These are phyloP conservation scores for Calonectria pauciramosa DNA, from an alignment of 2,329 filamentous ascomycete species.

Conservation along the genomic window DNA sequence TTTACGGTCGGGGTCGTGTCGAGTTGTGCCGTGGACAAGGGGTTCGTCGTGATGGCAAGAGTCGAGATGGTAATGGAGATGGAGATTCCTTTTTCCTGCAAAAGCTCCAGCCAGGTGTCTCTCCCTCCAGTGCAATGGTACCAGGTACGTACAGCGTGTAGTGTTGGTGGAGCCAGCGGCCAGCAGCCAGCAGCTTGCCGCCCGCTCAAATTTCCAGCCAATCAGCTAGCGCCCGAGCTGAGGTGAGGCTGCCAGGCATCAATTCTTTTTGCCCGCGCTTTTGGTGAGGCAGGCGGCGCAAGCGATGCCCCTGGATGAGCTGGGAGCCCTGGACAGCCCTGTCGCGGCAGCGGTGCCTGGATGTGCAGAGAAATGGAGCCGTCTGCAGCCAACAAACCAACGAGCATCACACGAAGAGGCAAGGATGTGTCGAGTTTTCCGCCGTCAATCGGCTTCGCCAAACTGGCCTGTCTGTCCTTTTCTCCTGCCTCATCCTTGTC, in stretches of 20 bases:
- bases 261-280: slow-evolving; percentile 30
- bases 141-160: neutral
- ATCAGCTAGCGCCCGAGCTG: slow-evolving; percentile 37
- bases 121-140: slow-evolving; percentile 32
- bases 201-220: slow-evolving; percentile 44
- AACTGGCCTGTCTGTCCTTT: slow-evolving; percentile 15
- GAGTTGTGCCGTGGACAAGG: neutral
- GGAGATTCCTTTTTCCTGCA: slow-evolving; percentile 30
- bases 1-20: neutral
- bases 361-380: slow-evolving; percentile 8
- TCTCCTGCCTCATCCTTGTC: neutral
- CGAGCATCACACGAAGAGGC: slow-evolving; percentile 7
- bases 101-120: slow-evolving; percentile 40
- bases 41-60: neutral
- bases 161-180: slow-evolving; percentile 31
- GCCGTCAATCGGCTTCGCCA: neutral
- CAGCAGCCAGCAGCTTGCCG: slow-evolving; percentile 34
- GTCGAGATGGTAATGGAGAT: slow-evolving; percentile 20
- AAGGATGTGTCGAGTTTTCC: slow-evolving; percentile 10
- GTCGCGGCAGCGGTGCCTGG: neutral
- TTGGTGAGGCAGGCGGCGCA: neutral
- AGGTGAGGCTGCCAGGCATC: slow-evolving; percentile 47
- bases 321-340: slow-evolving; percentile 1
- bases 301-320: slow-evolving; percentile 15
- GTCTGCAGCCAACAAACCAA: slow-evolving; percentile 14